Evolutionary conservation across 345 rosid genomes (phyloP).

Genomic region (Hibiscus mutabilis): DNA sequence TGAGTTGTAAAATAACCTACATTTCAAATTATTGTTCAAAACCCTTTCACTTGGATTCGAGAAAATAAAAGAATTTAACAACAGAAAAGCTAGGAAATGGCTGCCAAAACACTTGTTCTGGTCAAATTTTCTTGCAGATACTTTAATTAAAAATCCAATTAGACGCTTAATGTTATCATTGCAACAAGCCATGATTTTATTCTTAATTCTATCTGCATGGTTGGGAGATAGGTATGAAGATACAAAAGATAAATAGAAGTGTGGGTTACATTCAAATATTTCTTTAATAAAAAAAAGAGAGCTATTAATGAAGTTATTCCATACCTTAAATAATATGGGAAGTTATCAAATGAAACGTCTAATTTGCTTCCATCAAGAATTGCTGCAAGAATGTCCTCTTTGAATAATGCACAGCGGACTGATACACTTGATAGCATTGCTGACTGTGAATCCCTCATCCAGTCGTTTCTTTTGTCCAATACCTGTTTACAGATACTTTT

Average conservation of each 20-base stretch:
- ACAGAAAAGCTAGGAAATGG: background rate
- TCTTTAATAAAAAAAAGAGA: background rate
- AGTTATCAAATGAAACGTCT: conserved; percentile 66
- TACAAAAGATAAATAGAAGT: background rate
- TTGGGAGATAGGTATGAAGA: background rate
- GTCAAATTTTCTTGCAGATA: background rate
- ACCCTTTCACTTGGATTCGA: background rate
- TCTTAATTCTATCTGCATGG: background rate
- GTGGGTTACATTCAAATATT: background rate
- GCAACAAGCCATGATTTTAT: background rate
- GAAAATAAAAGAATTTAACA: background rate
- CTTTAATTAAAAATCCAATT: background rate
- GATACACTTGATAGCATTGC: conserved; percentile 54
- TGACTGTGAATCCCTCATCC: conserved; percentile 53
- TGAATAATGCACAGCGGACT: conserved; percentile 48
- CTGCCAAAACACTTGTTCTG: background rate
- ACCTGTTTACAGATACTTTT: conserved; percentile 68
- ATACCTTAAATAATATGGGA: conserved; percentile 89
- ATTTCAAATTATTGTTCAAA: background rate
- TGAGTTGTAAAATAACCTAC: background rate
- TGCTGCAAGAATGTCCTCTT: conserved; percentile 56
- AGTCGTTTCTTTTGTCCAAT: conserved; percentile 56
- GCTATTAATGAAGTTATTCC: background rate
- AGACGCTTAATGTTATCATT: background rate
- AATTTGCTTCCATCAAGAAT: conserved; percentile 66